Evolutionary conservation across 2,329 filamentous ascomycete genomes (phyloP).

Genomic region (Pseudogymnoascus sp.): DNA sequence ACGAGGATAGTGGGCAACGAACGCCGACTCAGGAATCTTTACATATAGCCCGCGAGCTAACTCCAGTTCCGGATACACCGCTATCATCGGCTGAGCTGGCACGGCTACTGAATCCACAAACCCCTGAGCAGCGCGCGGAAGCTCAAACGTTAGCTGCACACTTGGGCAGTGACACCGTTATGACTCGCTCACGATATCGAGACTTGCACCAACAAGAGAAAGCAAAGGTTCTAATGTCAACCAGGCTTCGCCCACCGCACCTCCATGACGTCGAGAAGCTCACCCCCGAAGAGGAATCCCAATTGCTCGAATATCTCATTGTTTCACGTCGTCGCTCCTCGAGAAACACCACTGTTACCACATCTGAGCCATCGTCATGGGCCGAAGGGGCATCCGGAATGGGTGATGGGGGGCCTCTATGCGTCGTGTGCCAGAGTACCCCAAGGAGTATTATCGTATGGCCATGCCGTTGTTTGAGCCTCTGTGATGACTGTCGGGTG

Average conservation of each 20-base stretch:
- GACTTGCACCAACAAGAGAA: conserved; percentile 62
- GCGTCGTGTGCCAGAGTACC: conserved; percentile 86
- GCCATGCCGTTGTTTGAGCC: conserved; percentile 89
- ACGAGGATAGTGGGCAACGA: conserved; percentile 44
- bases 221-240: conserved; percentile 56
- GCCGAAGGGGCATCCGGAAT: conserved; percentile 65
- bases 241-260: conserved; percentile 31
- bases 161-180: conserved; percentile 59
- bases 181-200: conserved; percentile 76
- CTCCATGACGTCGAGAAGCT: conserved; percentile 35
- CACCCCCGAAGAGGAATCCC: conserved; percentile 52
- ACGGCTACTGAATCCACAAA: conserved; percentile 72
- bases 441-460: conserved; percentile 86
- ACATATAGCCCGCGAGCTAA: conserved; percentile 44
- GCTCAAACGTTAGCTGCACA: conserved; percentile 76
- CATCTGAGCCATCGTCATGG: conserved; percentile 43
- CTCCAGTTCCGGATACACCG: conserved; percentile 53
- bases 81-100: conserved; percentile 65
- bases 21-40: conserved; percentile 68
- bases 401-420: conserved; percentile 70
- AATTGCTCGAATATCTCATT: conserved; percentile 53
- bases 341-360: conserved; percentile 13
- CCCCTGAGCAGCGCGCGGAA: conserved; percentile 69
- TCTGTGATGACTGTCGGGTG: conserved; percentile 92
- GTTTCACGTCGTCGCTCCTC: conserved; percentile 30